Evolutionary conservation across 2,329 filamentous ascomycete species (phyloP).

Genomic region (Curvularia sp.): DNA sequence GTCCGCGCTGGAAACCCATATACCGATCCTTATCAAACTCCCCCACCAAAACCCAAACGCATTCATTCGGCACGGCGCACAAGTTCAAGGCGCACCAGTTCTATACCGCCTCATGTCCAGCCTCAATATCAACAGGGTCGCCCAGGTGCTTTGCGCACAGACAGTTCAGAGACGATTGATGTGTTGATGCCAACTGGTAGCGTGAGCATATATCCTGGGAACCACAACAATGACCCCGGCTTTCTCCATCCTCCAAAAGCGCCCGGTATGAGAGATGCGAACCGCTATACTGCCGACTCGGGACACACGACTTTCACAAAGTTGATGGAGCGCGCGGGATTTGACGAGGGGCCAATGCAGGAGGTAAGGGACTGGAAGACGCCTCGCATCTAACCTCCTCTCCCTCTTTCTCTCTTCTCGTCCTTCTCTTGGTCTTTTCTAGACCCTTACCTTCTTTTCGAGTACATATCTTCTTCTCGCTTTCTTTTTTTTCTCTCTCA

Average conservation of each 20-base stretch:
- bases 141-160: conserved; percentile 29
- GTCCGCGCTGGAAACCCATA: conserved; percentile 38
- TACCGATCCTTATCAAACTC: conserved; percentile 45
- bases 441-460: not conserved
- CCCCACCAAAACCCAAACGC: conserved; percentile 36
- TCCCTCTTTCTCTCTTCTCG: not conserved
- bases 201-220: not conserved
- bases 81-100: conserved; percentile 24
- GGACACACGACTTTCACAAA: conserved; percentile 51
- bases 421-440: not conserved
- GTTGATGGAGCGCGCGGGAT: conserved; percentile 54
- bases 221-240: conserved; percentile 33
- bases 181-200: conserved; percentile 46
- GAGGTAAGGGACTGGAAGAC: conserved; percentile 39
- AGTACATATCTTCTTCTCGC: conserved; percentile 1
- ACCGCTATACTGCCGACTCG: conserved; percentile 42
- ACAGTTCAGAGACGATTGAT: conserved; percentile 55
- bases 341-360: conserved; percentile 41
- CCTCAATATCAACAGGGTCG: conserved; percentile 11
- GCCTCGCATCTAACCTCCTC: conserved; percentile 14
- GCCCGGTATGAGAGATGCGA: conserved; percentile 40
- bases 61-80: conserved; percentile 28
- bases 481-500: not conserved
- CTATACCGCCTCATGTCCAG: conserved; percentile 8
- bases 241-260: conserved; percentile 45